phyloP scores from a whole-genome alignment of 768 basidiomycete genomes.

The Termitomyces sp. region DNA sequence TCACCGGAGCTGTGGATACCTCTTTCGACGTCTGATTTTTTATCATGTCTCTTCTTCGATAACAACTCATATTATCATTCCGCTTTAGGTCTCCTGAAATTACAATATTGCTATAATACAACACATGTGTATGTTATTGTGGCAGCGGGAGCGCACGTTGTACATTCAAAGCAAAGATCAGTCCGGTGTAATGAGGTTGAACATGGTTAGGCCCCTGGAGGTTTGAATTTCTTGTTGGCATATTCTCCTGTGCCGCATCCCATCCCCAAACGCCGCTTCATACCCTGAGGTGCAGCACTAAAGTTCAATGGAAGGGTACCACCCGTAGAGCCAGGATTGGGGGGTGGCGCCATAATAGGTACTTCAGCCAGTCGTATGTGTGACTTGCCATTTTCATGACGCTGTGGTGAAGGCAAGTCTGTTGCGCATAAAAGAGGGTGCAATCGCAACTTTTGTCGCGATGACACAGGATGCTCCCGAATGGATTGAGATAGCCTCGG shows the following conservation, averaged over 20 bases:
- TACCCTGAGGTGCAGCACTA: conserved; percentile 17
- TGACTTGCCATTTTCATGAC: conserved; percentile 1
- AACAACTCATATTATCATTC: conserved; percentile 1
- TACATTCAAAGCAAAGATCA: not conserved
- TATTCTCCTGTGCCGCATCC: conserved; percentile 45
- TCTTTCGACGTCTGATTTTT: conserved; percentile 26
- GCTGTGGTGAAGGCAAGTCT: not conserved
- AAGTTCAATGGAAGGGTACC: not conserved
- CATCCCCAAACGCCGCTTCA: conserved; percentile 61
- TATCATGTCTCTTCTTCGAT: not conserved
- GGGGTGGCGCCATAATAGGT: conserved; percentile 8
- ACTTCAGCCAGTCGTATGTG: not conserved
- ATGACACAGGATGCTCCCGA: not conserved
- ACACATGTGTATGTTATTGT: not conserved
- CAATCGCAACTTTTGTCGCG: conserved; percentile 2
- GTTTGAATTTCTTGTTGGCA: conserved; percentile 67
- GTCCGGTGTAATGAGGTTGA: not conserved
- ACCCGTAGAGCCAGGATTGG: conserved; percentile 1
- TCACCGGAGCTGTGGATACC: conserved; percentile 33
- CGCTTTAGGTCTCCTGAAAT: conserved; percentile 1
- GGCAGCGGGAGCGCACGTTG: not conserved
- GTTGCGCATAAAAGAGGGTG: conserved; percentile 1
- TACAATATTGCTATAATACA: not conserved
- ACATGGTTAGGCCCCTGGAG: conserved; percentile 26
- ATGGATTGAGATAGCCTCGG: not conserved